Conservation (phyloP, 805 yeast genomes). For the Huiozyma sinensis region DNA sequence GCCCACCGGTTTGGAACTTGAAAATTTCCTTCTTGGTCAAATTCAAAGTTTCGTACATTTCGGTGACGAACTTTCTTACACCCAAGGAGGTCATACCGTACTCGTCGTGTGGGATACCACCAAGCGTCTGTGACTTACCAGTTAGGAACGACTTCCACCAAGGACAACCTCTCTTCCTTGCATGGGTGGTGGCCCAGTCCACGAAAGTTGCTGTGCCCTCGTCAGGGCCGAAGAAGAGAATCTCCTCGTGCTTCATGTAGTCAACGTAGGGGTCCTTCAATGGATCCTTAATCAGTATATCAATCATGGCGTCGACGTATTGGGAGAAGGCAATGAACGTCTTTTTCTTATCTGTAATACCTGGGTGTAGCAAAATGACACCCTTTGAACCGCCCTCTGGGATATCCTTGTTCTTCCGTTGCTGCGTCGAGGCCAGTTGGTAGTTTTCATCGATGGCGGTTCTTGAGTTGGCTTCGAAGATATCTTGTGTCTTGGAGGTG, state of each 20-base stretch:
- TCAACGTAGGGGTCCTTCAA: slow-evolving; percentile 79
- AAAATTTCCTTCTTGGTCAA: slow-evolving; percentile 48
- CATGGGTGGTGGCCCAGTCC: slow-evolving; percentile 96
- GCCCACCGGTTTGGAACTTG: slow-evolving; percentile 97
- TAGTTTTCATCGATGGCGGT: slow-evolving; percentile 93
- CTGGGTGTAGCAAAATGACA: slow-evolving; percentile 77
- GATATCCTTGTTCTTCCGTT: slow-evolving; percentile 92
- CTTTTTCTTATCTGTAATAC: slow-evolving; percentile 56
- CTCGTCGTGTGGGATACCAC: slow-evolving; percentile 97
- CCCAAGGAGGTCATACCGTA: slow-evolving; percentile 97
- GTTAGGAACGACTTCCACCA: slow-evolving; percentile 99
- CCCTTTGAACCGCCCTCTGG: slow-evolving; percentile 99
- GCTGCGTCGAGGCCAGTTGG: slow-evolving; percentile 92
- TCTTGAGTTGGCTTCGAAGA: slow-evolving; percentile 73
- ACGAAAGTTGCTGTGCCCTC: slow-evolving; percentile 95
- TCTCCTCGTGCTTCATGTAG: slow-evolving; percentile 73
- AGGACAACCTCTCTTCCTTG: slow-evolving; percentile 81
- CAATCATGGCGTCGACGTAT: slow-evolving; percentile 85
- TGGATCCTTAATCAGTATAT: slow-evolving; percentile 71
- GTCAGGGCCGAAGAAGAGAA: slow-evolving; percentile 96
- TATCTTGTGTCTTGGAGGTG: slow-evolving; percentile 74
- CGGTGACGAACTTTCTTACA: slow-evolving; percentile 83
- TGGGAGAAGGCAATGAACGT: slow-evolving; percentile 83
- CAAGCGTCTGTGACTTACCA: slow-evolving; percentile 82
- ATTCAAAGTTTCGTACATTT: slow-evolving; percentile 68